Base-by-base conservation (phyloP, 2,329 filamentous ascomycete species). In the Pseudocercospora cruenta region DNA sequence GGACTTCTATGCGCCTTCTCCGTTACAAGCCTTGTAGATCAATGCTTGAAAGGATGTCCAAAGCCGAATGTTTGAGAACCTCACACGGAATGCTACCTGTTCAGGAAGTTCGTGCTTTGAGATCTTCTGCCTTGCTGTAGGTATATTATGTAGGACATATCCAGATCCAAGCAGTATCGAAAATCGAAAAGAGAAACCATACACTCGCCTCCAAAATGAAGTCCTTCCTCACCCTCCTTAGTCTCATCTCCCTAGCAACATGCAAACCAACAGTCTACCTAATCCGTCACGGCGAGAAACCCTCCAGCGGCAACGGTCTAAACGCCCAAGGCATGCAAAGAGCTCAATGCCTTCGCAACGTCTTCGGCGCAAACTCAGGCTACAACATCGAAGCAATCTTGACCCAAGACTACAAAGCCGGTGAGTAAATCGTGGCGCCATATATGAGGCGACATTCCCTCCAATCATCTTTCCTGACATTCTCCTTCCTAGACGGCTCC, bases 281-380 rank as follows among this genome's bases (percentile, higher is more conserved):
- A 8, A 89, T 90, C 73, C 84, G 87, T 19, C 87, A 90, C 69
- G 87, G 87, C 65, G 87, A 90, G 75, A 90, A 90, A 76, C 87
- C 87, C 2, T 64, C 72, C 1, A 80, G 81, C 16, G 78, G 79
- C 36, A 77, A 82, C 64, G 86, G 86, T 1, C 78, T 89, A 54
- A 86, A 76, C 63, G 70, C 80, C 0, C 71, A 82, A 66, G 87
- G 87, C n/a, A 68, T 82, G 62, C 65, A 86, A 75, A 84, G 87
- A 16, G 85, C 87, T 0, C 84, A 89, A 71, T 89, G 87, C 68
- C 77, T 90, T n/a, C 79, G 84, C 10, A 78, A 70, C 8, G 84
- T 89, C 0, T 90, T 90, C 71, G 85, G 86, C 0, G 73, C 77
- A 0, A 73, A 71, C 14, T 87, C 85, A 0, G 39, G 60, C 1